A percentile compares a stretch with the other conserved stretches of the same genome.
Conservation (phyloP, 306 rosid genomes). For the Rubus idaeus region DNA sequence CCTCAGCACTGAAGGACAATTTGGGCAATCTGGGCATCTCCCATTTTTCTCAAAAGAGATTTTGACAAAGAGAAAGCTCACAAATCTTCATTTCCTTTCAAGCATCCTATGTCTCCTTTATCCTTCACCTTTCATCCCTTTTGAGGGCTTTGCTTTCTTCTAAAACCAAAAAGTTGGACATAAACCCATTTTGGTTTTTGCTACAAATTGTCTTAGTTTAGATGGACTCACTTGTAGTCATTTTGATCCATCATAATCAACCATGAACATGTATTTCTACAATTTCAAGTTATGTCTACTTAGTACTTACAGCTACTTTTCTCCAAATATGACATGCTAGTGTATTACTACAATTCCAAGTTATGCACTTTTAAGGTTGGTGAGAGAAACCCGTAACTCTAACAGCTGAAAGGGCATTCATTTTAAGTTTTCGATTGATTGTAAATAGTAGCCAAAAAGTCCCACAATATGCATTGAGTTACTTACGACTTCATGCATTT, state of each 20-base stretch:
- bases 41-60: constrained; percentile 38
- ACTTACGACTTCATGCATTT: too few species aligned
- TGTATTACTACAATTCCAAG: neutral
- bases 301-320: neutral
- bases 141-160: constrained; percentile 50
- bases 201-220: neutral
- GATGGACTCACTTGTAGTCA: neutral
- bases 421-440: too few species aligned
- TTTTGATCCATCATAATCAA: neutral
- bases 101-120: constrained; percentile 89
- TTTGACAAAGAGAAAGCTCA: constrained; percentile 82
- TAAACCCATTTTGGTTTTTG: constrained; percentile 21
- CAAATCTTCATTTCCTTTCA: constrained; percentile 62
- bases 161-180: constrained; percentile 29
- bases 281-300: neutral
- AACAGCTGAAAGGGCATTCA: too few species aligned
- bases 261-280: neutral
- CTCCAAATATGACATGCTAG: neutral
- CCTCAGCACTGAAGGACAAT: constrained; percentile 69
- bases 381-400: too few species aligned
- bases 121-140: constrained; percentile 78
- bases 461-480: too few species aligned
- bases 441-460: too few species aligned
- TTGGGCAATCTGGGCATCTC: constrained; percentile 49
- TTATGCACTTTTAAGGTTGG: neutral